Evolutionary conservation across 257 asterid species (phyloP).

Genomic region (Solanum megistacrolobum): DNA sequence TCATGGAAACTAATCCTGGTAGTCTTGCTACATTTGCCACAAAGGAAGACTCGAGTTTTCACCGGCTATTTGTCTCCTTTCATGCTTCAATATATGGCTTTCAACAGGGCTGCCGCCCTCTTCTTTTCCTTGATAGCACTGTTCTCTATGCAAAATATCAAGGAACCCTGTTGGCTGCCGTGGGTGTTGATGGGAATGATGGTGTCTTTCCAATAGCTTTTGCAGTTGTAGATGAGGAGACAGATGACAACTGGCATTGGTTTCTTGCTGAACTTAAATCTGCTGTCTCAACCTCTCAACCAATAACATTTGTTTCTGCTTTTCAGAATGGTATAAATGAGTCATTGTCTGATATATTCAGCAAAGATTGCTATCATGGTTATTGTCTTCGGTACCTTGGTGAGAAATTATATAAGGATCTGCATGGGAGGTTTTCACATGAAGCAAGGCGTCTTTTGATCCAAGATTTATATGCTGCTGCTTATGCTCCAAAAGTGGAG

Average conservation of each 20-base stretch:
- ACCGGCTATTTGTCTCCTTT: constrained; percentile 70
- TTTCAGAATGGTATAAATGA: constrained; percentile 79
- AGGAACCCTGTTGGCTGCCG: constrained; percentile 84
- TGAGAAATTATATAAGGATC: constrained; percentile 88
- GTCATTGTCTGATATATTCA: constrained; percentile 63
- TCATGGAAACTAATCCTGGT: constrained; percentile 90
- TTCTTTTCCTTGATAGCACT: constrained; percentile 82
- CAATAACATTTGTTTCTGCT: constrained; percentile 81
- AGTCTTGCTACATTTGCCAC: constrained; percentile 74
- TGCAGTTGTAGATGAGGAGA: constrained; percentile 95
- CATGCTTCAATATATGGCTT: constrained; percentile 89
- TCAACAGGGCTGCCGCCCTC: constrained; percentile 81
- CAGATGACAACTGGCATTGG: constrained; percentile 92
- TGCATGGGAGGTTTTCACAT: constrained; percentile 89
- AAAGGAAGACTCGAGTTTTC: constrained; percentile 92
- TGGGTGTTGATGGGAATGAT: constrained; percentile 88
- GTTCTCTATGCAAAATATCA: constrained; percentile 93
- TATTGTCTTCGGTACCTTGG: constrained; percentile 84
- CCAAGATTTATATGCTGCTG: constrained; percentile 91
- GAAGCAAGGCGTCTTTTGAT: constrained; percentile 97
- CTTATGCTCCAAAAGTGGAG: constrained; percentile 66
- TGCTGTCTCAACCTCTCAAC: constrained; percentile 61
- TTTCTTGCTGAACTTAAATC: constrained; percentile 76
- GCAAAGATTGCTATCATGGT: constrained; percentile 76
- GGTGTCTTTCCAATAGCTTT: constrained; percentile 87